phyloP scores from a whole-genome alignment of 257 asterid genomes.

The Nicotiana tomentosiformis region DNA sequence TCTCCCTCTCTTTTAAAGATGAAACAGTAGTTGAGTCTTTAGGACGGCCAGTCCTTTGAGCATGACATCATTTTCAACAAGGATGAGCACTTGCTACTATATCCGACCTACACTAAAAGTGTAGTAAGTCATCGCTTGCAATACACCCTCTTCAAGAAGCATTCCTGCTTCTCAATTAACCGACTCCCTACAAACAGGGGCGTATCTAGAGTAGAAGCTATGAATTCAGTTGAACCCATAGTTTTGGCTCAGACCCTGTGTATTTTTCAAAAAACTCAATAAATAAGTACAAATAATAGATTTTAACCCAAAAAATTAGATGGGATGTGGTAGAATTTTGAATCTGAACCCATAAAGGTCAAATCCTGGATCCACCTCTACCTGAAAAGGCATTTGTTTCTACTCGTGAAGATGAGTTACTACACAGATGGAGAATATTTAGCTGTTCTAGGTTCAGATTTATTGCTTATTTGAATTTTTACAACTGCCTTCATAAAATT shows the following conservation, averaged over 20 bases:
- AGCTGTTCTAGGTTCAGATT: not conserved
- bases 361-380: no score
- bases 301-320: no score
- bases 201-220: no score
- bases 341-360: no score
- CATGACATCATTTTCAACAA: not conserved
- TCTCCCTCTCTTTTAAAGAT: not conserved
- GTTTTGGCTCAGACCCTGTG: no score
- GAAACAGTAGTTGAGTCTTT: not conserved
- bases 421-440: no score
- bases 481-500: not conserved
- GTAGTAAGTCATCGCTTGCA: not conserved
- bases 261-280: no score
- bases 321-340: no score
- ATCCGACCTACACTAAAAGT: not conserved
- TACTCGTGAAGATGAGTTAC: not conserved
- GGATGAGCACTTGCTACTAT: not conserved
- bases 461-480: not conserved
- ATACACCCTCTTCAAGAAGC: not conserved
- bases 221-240: no score
- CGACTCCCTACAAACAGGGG: not conserved
- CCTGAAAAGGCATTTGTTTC: not conserved
- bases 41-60: not conserved
- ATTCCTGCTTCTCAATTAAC: not conserved
- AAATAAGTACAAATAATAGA: no score